Conservation (phyloP, 306 rosid species). For the Hippophae gyantsensis region DNA sequence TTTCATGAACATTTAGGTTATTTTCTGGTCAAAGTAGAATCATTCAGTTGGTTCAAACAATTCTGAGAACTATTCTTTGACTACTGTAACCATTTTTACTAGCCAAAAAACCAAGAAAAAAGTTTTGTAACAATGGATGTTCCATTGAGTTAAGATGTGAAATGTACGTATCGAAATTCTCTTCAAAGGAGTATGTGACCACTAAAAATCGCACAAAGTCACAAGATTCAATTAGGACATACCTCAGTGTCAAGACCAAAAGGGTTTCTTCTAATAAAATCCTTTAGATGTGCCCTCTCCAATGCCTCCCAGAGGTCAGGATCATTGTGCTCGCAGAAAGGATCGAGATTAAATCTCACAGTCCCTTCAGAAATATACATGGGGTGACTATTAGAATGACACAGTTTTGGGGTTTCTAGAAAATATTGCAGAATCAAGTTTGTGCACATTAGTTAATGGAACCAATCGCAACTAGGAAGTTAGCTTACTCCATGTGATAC, state of each 20-base stretch:
- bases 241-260: conserved; percentile 87
- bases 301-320: conserved; percentile 84
- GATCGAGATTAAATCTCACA: conserved; percentile 77
- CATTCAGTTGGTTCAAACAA: background rate
- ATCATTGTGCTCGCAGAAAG: conserved; percentile 68
- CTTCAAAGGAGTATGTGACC: background rate
- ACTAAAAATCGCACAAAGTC: background rate
- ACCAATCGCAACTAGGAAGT: background rate
- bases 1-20: background rate
- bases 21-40: background rate
- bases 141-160: background rate
- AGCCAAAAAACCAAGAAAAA: background rate
- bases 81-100: background rate
- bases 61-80: background rate
- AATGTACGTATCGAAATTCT: background rate
- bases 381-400: conserved; percentile 9
- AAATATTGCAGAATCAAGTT: background rate
- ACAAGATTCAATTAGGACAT: background rate
- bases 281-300: conserved; percentile 76
- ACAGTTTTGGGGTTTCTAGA: background rate
- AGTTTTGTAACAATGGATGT: background rate
- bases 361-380: conserved; percentile 39
- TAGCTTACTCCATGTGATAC: background rate
- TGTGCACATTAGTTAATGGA: background rate
- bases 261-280: conserved; percentile 52